phyloP scores from a whole-genome alignment of 1,139 yeast genomes.

The Ogataea hybrid region DNA sequence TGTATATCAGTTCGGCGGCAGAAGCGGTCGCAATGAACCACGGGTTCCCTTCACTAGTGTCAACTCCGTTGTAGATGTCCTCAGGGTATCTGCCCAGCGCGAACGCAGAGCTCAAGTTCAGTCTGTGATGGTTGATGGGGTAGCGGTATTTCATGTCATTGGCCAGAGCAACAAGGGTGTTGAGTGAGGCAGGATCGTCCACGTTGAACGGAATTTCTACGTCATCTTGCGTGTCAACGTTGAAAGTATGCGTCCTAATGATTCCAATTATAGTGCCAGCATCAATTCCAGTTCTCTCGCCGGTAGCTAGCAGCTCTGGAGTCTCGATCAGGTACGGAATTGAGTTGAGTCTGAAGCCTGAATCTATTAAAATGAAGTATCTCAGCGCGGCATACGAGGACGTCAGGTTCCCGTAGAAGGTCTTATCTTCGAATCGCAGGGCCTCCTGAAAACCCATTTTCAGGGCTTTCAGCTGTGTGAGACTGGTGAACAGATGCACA shows the following conservation, averaged over 20 bases:
- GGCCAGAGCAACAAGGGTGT: slow-evolving; percentile 57
- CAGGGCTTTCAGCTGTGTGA: too few species aligned
- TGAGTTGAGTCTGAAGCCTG: slow-evolving; percentile 39
- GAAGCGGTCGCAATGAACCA: slow-evolving; percentile 91
- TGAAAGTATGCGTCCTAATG: slow-evolving; percentile 58
- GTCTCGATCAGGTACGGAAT: slow-evolving; percentile 67
- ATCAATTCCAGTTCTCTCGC: slow-evolving; percentile 68
- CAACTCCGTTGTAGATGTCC: slow-evolving; percentile 82
- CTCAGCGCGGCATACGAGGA: too few species aligned
- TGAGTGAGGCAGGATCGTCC: slow-evolving; percentile 51
- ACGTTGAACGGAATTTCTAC: slow-evolving; percentile 56
- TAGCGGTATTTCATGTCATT: slow-evolving; percentile 69
- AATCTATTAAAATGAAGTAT: too few species aligned
- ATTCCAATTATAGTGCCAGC: slow-evolving; percentile 75
- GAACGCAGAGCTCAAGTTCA: slow-evolving; percentile 50
- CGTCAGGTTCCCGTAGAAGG: too few species aligned
- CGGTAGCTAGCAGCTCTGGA: slow-evolving; percentile 43
- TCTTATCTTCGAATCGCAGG: too few species aligned
- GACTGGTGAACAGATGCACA: too few species aligned
- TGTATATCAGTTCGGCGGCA: slow-evolving; percentile 62
- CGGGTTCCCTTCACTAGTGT: slow-evolving; percentile 80
- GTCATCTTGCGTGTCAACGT: slow-evolving; percentile 24
- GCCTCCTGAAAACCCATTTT: too few species aligned
- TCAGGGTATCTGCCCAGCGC: slow-evolving; percentile 94
- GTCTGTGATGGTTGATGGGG: slow-evolving; percentile 62